Evolutionary conservation across 768 basidiomycete species (phyloP).

Genomic region (Vararia minispora): DNA sequence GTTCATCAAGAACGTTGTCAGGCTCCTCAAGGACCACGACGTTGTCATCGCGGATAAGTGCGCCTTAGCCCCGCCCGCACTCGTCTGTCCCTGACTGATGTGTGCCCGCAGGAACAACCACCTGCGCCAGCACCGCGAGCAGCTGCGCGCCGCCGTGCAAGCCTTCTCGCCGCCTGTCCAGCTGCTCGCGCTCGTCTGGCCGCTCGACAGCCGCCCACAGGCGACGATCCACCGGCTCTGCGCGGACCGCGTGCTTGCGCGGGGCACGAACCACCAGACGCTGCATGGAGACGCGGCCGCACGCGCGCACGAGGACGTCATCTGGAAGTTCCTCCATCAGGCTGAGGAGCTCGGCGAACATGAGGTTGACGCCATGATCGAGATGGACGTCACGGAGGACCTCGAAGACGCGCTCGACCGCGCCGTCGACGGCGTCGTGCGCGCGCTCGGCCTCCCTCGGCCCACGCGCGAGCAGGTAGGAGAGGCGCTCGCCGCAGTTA

Average conservation of each 20-base stretch:
- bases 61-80: constrained; percentile 20
- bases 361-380: constrained; percentile 60
- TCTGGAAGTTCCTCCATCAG: constrained; percentile 71
- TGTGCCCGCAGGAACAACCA: constrained; percentile 70
- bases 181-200: constrained; percentile 77
- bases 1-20: constrained; percentile 64
- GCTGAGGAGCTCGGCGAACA: constrained; percentile 45
- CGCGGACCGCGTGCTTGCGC: constrained; percentile 55
- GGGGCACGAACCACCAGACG: constrained; percentile 82
- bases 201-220: constrained; percentile 39
- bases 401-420: constrained; percentile 44
- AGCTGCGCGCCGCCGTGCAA: constrained; percentile 46
- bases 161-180: constrained; percentile 44
- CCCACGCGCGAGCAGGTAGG: constrained; percentile 48
- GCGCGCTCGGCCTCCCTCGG: constrained; percentile 38
- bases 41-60: constrained; percentile 93
- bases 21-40: constrained; percentile 47
- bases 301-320: constrained; percentile 61
- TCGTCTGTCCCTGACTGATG: background rate
- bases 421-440: constrained; percentile 47
- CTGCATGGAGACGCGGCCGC: constrained; percentile 46
- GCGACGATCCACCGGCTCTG: constrained; percentile 66
- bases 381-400: constrained; percentile 49
- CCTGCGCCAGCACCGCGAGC: constrained; percentile 61
- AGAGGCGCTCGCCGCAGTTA: constrained; percentile 33